Conservation (phyloP, 2,329 filamentous ascomycete genomes). For the Furcasterigmium sp. region DNA sequence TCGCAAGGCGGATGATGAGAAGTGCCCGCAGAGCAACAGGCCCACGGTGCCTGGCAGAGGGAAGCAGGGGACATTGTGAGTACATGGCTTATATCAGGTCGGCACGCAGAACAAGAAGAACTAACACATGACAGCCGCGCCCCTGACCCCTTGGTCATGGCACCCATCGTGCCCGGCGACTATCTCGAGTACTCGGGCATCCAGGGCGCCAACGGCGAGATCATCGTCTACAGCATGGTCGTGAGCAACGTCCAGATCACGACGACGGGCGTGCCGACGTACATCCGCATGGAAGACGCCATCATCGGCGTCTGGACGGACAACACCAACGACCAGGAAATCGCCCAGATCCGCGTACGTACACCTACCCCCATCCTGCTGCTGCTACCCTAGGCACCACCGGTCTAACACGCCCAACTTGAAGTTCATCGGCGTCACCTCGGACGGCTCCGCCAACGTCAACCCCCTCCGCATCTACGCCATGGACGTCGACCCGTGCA, state of each 20-base stretch:
- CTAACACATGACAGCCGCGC: slow-evolving; percentile 24
- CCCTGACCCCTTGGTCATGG: slow-evolving; percentile 30
- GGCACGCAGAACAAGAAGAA: no score
- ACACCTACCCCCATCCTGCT: neutral
- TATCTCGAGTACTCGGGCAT: slow-evolving; percentile 33
- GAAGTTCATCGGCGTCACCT: slow-evolving; percentile 32
- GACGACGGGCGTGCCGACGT: slow-evolving; percentile 26
- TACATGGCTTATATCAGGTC: no score
- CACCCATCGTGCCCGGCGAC: slow-evolving; percentile 31
- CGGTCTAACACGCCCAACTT: no score
- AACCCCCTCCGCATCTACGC: slow-evolving; percentile 27
- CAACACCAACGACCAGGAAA: slow-evolving; percentile 23
- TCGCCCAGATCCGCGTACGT: slow-evolving; percentile 22
- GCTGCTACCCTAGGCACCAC: neutral
- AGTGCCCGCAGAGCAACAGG: slow-evolving; percentile 30
- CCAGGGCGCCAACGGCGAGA: slow-evolving; percentile 19
- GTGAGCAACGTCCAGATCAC: slow-evolving; percentile 32
- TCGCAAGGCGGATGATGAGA: slow-evolving; percentile 25
- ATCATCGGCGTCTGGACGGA: slow-evolving; percentile 31
- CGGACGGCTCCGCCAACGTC: slow-evolving; percentile 19
- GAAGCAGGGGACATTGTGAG: slow-evolving; percentile 13
- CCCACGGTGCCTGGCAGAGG: slow-evolving; percentile 10
- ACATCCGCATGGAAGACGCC: slow-evolving; percentile 34
- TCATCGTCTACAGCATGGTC: slow-evolving; percentile 28
- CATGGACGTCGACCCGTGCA: slow-evolving; percentile 36